Conservation (phyloP, 805 yeast genomes). For the Jamesozyma gamospora region DNA sequence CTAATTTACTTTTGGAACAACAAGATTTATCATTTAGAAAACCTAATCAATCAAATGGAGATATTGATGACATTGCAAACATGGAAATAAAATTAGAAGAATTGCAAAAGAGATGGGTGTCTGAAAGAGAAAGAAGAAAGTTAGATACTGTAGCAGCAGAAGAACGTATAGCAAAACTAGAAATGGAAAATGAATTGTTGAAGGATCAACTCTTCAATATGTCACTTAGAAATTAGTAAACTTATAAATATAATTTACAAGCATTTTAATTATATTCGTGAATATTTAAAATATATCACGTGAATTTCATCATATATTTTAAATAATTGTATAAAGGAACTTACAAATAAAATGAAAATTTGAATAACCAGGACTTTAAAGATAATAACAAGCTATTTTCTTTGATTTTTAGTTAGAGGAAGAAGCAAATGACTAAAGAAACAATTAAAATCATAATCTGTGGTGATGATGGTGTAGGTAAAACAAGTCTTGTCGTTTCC, state of each 20-base stretch:
- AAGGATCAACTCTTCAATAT: conserved; percentile 17
- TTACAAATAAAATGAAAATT: too few species aligned
- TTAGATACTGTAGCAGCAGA: conserved; percentile 51
- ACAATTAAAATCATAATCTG: conserved; percentile 77
- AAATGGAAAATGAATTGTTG: conserved; percentile 41
- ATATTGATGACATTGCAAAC: conserved; percentile 18
- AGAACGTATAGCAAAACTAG: conserved; percentile 42
- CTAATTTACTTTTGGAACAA: conserved; percentile 19
- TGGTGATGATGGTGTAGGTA: conserved; percentile 91
- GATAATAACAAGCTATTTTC: too few species aligned
- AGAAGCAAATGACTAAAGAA: conserved; percentile 35
- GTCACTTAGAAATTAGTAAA: conserved; percentile 1
- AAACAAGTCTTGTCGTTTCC: conserved; percentile 68
- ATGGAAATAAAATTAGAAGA: conserved; percentile 48
- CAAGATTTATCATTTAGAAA: background rate
- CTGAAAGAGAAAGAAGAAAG: conserved; percentile 60
- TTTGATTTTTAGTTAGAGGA: too few species aligned
- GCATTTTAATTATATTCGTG: too few species aligned
- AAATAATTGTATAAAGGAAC: too few species aligned
- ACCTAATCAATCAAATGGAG: too few species aligned
- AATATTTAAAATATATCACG: too few species aligned
- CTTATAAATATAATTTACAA: too few species aligned
- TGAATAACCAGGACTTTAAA: too few species aligned
- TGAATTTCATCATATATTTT: too few species aligned
- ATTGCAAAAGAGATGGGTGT: conserved; percentile 53